Evolutionary conservation across 176 grass and related monocot genomes (phyloP), one percentile per base, ranked within the genome.

Genomic region (Phoenix dactylifera): DNA sequence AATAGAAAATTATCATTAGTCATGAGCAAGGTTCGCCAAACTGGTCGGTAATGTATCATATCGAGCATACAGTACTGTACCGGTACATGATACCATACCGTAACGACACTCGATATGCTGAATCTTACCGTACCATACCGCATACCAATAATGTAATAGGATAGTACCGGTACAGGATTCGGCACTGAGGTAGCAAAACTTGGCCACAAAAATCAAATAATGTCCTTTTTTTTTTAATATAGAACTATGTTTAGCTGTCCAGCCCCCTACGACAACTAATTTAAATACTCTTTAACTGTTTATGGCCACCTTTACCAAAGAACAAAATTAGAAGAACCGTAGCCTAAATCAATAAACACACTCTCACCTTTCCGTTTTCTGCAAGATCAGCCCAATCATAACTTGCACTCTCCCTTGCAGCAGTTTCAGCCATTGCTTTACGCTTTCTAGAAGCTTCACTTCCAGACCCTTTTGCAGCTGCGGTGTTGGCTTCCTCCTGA

Each of bases 361-460:
- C 28, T 55, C 76, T 73, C 56, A 97, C 92, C 75, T 91, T 80
- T 39, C 92, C 92, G 35, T 64, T 85, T 50, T 91, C 87, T 70
- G 92, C 92, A 59, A 97, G 78, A 70, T 88, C 83, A 44, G 60
- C 72, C 92, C 92, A 97, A 66, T 97, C 75, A 75, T 82, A 82
- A 24, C 63, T 71, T 63, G 81, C 65, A 55, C 59, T 80, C 67
- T 88, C 72, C 65, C 65, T 65, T 5, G 52, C 26, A 55, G 84
- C 87, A 59, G 63, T 78, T 58, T 97, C 87, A 54, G 76, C 54
- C 9, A 80, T 68, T 57, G 75, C 69, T 76, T 97, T 90, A 22
- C 92, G 80, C 73, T 97, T 97, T 69, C 80, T 87, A 20, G 81
- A 79, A 77, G 75, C 70, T 30, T 74, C 80, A 53, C 55, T 71